Conservation (phyloP, 768 basidiomycete genomes). For the Hirschioporus abietinus region DNA sequence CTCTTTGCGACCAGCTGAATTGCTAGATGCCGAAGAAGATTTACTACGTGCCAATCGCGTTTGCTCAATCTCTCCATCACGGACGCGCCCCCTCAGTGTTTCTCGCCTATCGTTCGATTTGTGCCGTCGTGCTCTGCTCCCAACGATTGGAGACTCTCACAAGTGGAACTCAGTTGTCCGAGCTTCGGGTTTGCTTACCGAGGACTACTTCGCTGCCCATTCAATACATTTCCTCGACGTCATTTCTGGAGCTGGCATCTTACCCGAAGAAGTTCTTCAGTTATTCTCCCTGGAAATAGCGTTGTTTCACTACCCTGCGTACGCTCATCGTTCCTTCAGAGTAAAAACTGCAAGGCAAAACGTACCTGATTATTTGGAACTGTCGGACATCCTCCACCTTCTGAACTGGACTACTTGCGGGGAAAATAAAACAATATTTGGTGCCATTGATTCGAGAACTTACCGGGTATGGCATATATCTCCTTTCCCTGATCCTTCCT, state of each 20-base stretch:
- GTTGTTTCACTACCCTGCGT: neutral
- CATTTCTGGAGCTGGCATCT: neutral
- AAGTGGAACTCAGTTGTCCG: neutral
- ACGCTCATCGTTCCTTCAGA: neutral
- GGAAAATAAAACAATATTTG: neutral
- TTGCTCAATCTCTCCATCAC: neutral
- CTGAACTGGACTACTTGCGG: neutral
- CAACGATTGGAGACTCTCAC: neutral
- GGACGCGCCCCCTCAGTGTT: neutral
- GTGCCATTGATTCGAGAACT: neutral
- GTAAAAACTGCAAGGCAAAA: neutral
- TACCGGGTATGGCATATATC: neutral
- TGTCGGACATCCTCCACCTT: neutral
- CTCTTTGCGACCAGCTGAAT: constrained; percentile 28
- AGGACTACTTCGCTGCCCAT: neutral
- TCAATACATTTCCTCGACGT: neutral
- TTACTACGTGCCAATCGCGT: neutral
- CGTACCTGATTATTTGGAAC: neutral
- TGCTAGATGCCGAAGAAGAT: neutral
- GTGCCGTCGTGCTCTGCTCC: neutral
- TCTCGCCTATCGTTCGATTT: neutral
- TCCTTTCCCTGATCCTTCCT: neutral
- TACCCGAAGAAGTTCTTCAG: neutral
- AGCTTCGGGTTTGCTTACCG: neutral
- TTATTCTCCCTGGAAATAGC: neutral